Evolutionary conservation across 768 basidiomycete genomes (phyloP), one percentile per base, ranked within the genome.

Genomic region (Tylopilus sp.): DNA sequence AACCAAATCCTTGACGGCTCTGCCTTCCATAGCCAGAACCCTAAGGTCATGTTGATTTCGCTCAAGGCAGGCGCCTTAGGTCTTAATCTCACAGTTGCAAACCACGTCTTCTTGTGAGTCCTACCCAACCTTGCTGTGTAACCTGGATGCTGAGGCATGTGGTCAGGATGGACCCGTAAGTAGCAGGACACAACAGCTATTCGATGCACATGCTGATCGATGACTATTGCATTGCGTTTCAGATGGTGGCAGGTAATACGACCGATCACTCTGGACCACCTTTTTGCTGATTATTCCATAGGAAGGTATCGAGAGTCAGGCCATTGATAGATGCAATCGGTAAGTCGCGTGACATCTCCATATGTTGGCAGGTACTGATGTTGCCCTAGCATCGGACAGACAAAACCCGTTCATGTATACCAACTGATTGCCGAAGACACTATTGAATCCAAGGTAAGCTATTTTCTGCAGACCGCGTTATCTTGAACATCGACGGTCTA

Each of bases 341-440:
- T 76, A 56, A 50, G 66, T 41, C 23, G 41, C n/a, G 17, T 25
- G 20, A n/a, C 30, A 38, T 48, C 20, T 51, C 10, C 12, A 40
- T 41, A 15, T 23, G 10, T 35, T 53, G 28, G 40, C 48, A 43
- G 18, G 39, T 26, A 22, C 47, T 50, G 31, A 62, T 18, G 35
- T 50, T 21, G 36, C 33, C 35, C 5, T 51, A 76, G 79, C 45
- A 91, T 92, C 55, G 92, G 92, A 13, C 92, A 95, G 66, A 88
- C 69, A 56, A 91, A 86, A 64, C 73, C 79, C 1, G 91, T 95
- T 28, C 84, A 87, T 56, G 91, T 94, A 18, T 94, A 92, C 62
- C 92, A 94, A 60, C 71, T 95, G 43, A 91, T 95, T 48, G 90
- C 92, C 0, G 91, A 93, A 59, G 78, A 92, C 59, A 95, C 92